Conservation (phyloP, 352 stramenopile species). For the Phytophthora agathidicida region DNA sequence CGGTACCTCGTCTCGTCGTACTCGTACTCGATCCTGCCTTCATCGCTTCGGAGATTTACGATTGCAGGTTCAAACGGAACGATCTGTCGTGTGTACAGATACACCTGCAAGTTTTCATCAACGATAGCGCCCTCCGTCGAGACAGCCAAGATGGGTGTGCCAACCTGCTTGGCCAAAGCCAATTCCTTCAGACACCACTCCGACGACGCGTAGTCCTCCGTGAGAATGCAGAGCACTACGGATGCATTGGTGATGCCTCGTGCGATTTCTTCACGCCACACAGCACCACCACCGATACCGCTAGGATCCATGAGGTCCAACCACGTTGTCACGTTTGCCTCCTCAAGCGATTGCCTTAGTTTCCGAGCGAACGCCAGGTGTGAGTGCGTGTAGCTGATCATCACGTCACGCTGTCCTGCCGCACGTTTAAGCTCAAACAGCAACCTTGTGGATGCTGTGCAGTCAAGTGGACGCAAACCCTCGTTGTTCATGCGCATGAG, state of each 20-base stretch:
- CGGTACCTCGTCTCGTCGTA: slow-evolving; percentile 25
- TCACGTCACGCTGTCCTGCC: slow-evolving; percentile 71
- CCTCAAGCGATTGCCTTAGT: slow-evolving; percentile 58
- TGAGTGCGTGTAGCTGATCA: slow-evolving; percentile 88
- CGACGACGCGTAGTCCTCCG: slow-evolving; percentile 68
- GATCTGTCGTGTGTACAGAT: slow-evolving; percentile 76
- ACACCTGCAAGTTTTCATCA: slow-evolving; percentile 71
- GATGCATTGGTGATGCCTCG: slow-evolving; percentile 70
- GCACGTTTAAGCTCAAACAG: slow-evolving; percentile 74
- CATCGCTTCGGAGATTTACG: slow-evolving; percentile 32
- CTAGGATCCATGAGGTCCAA: slow-evolving; percentile 80
- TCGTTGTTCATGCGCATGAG: slow-evolving; percentile 75
- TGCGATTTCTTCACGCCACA: slow-evolving; percentile 79
- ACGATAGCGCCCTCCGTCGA: slow-evolving; percentile 67
- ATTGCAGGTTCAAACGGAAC: slow-evolving; percentile 73
- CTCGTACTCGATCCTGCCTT: slow-evolving; percentile 24
- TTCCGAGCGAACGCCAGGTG: slow-evolving; percentile 79
- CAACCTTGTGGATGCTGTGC: slow-evolving; percentile 66
- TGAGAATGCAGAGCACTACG: slow-evolving; percentile 69
- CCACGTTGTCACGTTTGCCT: slow-evolving; percentile 75
- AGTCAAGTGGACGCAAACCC: slow-evolving; percentile 66
- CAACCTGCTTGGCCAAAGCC: slow-evolving; percentile 72
- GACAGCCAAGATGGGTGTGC: slow-evolving; percentile 67
- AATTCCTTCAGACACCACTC: slow-evolving; percentile 82
- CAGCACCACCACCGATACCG: slow-evolving; percentile 67